Evolutionary conservation across 106 monocot species (phyloP).

Genomic region (Dendrobium officinale): DNA sequence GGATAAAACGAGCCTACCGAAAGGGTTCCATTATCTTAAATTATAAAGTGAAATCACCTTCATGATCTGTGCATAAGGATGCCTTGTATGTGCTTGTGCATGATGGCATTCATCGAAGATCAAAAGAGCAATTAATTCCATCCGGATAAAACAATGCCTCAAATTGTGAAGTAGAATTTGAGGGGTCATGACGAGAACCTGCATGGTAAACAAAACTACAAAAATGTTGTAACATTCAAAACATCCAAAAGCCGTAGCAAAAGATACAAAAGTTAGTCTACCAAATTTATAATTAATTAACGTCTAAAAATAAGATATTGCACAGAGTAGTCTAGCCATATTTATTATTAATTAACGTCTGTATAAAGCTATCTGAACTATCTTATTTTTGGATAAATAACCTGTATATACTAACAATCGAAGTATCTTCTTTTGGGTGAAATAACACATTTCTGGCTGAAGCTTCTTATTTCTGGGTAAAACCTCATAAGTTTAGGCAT

Average conservation of each 20-base stretch:
- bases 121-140: slow-evolving; percentile 76
- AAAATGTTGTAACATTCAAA: neutral
- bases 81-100: slow-evolving; percentile 79
- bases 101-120: slow-evolving; percentile 99
- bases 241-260: too few species aligned
- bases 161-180: slow-evolving; percentile 77
- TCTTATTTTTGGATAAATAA: neutral
- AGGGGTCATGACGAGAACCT: slow-evolving; percentile 99
- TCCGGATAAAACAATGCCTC: slow-evolving; percentile 80
- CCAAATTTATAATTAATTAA: too few species aligned
- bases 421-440: neutral
- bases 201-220: slow-evolving; percentile 11
- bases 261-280: neutral
- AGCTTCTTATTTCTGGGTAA: neutral
- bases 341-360: neutral
- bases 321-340: neutral
- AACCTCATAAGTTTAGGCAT: neutral
- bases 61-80: slow-evolving; percentile 98
- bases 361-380: neutral
- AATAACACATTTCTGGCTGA: neutral
- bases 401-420: neutral
- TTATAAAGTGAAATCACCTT: slow-evolving; percentile 38
- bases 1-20: neutral
- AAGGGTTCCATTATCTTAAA: neutral
- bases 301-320: too few species aligned